Percentiles rank a stretch among this genome's conserved stretches.
These are phyloP conservation scores for Phyllosticta citrichinensis DNA, from an alignment of 2,329 filamentous ascomycete species.

Conservation along the genomic window DNA sequence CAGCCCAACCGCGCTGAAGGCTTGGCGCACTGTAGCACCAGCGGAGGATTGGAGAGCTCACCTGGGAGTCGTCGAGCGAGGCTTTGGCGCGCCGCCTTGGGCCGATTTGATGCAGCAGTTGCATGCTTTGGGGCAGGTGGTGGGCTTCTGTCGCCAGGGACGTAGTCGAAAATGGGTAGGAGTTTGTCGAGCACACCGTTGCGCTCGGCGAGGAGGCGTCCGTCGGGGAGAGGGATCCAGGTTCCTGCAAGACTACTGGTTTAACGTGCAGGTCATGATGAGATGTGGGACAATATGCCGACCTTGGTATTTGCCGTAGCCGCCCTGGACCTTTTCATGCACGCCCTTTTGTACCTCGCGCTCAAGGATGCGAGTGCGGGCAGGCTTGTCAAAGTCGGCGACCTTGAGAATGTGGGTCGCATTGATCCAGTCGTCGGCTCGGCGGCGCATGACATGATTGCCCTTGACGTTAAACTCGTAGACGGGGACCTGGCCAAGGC, in stretches of 20 bases:
- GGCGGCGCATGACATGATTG: slow-evolving; percentile 93
- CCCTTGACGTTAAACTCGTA: slow-evolving; percentile 83
- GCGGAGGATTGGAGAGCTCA: not conserved
- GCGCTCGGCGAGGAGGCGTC: slow-evolving; percentile 70
- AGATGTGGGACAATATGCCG: slow-evolving; percentile 14
- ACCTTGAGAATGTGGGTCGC: slow-evolving; percentile 98
- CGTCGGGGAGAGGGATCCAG: slow-evolving; percentile 84
- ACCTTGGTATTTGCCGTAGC: slow-evolving; percentile 98
- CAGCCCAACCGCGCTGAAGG: not conserved
- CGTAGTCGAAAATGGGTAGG: slow-evolving; percentile 79
- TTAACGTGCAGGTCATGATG: not conserved
- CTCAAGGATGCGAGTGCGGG: slow-evolving; percentile 87
- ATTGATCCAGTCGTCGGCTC: slow-evolving; percentile 95
- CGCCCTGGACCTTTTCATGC: slow-evolving; percentile 96
- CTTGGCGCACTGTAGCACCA: not conserved
- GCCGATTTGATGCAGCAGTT: slow-evolving; percentile 58
- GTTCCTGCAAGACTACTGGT: slow-evolving; percentile 50
- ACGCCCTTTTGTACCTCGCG: slow-evolving; percentile 92
- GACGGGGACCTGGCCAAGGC: slow-evolving; percentile 64
- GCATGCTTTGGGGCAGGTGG: slow-evolving; percentile 90
- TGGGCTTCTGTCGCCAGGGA: slow-evolving; percentile 74
- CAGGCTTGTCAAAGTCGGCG: slow-evolving; percentile 93
- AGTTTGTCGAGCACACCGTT: slow-evolving; percentile 81
- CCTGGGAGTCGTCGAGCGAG: slow-evolving; percentile 33
- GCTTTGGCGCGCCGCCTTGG: slow-evolving; percentile 62